Conservation (phyloP, 2,329 filamentous ascomycete species). For the Trichoderma arundinaceum region DNA sequence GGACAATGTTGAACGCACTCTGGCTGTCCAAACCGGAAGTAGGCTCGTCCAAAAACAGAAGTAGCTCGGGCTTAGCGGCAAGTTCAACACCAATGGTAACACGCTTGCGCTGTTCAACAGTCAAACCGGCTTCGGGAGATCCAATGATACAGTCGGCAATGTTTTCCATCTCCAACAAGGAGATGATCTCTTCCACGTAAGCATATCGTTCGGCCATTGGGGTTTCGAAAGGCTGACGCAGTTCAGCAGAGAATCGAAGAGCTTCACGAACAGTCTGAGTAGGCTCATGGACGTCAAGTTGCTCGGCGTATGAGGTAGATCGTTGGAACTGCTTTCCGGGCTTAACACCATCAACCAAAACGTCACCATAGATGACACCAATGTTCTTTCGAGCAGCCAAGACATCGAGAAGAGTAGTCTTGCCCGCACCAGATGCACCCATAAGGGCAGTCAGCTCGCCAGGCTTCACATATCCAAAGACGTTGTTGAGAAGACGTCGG, state of each 20-base stretch:
- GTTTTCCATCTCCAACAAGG: conserved; percentile 62
- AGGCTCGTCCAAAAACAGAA: conserved; percentile 80
- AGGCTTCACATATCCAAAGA: conserved; percentile 74
- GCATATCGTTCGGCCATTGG: conserved; percentile 61
- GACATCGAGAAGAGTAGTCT: conserved; percentile 84
- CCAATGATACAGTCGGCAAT: conserved; percentile 66
- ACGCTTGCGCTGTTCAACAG: conserved; percentile 70
- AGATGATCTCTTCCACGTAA: conserved; percentile 67
- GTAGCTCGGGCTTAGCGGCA: conserved; percentile 77
- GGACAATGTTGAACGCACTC: conserved; percentile 76
- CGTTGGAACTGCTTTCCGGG: conserved; percentile 66
- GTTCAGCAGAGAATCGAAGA: conserved; percentile 65
- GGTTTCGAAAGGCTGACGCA: conserved; percentile 62
- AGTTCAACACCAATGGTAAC: conserved; percentile 93
- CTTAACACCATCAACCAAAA: conserved; percentile 62
- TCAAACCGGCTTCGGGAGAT: conserved; percentile 70
- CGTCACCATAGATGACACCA: conserved; percentile 62
- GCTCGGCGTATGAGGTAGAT: conserved; percentile 66
- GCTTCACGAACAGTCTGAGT: conserved; percentile 68
- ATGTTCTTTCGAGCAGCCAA: conserved; percentile 67
- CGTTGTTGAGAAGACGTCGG: conserved; percentile 59
- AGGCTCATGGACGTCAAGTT: conserved; percentile 66
- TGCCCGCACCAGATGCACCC: conserved; percentile 84
- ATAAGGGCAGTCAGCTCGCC: conserved; percentile 80
- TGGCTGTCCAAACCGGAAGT: conserved; percentile 70